phyloP scores from a whole-genome alignment of 2,329 filamentous ascomycete genomes.

The Epichloe scottii region DNA sequence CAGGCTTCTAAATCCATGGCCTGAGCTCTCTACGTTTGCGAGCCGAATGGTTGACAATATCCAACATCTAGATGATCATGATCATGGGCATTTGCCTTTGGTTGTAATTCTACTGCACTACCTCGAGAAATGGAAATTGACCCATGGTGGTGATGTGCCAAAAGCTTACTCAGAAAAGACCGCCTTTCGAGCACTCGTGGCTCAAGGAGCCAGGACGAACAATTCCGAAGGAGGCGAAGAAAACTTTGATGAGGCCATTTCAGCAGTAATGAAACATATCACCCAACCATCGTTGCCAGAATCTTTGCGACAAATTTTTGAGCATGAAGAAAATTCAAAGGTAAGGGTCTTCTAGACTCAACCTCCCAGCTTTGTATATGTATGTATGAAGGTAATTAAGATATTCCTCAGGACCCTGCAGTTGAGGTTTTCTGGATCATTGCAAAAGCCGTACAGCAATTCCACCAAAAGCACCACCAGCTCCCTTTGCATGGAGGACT shows the following conservation, averaged over 20 bases:
- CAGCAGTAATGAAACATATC: constrained; percentile 80
- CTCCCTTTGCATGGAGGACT: constrained; percentile 78
- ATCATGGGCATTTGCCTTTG: constrained; percentile 88
- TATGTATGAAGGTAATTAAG: neutral
- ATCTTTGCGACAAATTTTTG: constrained; percentile 66
- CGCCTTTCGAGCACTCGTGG: constrained; percentile 62
- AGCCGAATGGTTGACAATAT: constrained; percentile 55
- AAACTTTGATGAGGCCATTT: constrained; percentile 88
- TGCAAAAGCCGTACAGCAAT: constrained; percentile 63
- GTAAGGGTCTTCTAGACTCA: constrained; percentile 32
- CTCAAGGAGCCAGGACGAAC: constrained; percentile 52
- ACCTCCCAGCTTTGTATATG: neutral
- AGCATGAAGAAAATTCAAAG: constrained; percentile 39
- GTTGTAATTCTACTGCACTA: constrained; percentile 72
- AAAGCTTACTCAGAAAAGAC: constrained; percentile 73
- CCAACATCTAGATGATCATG: constrained; percentile 57
- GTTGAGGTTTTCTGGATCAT: constrained; percentile 73
- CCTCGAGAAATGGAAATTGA: constrained; percentile 65
- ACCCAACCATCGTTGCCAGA: constrained; percentile 54
- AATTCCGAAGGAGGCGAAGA: constrained; percentile 84
- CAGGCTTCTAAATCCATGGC: constrained; percentile 74
- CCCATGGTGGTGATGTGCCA: constrained; percentile 57
- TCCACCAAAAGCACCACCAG: constrained; percentile 58
- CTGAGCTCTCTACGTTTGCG: constrained; percentile 59
- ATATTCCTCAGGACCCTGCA: neutral